A percentile compares a stretch with the other conserved stretches of the same genome.
Evolutionary conservation across 2,329 filamentous ascomycete species (phyloP).

Genomic region (Penicillium janthinellum): DNA sequence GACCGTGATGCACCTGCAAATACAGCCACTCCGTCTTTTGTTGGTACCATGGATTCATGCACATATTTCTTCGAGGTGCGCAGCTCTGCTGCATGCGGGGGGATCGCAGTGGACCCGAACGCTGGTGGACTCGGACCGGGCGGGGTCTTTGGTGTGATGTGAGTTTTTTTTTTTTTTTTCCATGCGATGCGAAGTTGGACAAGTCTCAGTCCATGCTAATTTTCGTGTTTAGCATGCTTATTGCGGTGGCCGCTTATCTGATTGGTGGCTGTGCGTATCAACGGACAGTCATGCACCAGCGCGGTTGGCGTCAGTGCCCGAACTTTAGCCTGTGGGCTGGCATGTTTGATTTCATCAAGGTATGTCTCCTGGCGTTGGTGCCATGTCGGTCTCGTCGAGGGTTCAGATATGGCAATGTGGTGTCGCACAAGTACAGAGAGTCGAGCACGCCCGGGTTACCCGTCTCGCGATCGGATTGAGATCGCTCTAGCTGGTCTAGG

Average conservation of each 20-base stretch:
- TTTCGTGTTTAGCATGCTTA: constrained; percentile 49
- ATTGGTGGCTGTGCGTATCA: constrained; percentile 95
- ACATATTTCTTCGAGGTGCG: constrained; percentile 94
- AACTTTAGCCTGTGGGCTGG: constrained; percentile 93
- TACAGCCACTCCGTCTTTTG: constrained; percentile 75
- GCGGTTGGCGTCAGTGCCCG: constrained; percentile 92
- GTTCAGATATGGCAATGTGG: constrained; percentile 27
- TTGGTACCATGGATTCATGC: constrained; percentile 87
- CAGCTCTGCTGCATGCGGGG: constrained; percentile 81
- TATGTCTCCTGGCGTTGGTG: constrained; percentile 55
- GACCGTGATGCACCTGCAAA: constrained; percentile 74
- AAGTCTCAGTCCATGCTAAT: constrained; percentile 18
- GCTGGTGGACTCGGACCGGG: constrained; percentile 64
- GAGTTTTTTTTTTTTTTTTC: constrained; percentile 32
- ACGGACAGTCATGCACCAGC: constrained; percentile 87
- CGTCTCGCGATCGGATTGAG: constrained; percentile 41
- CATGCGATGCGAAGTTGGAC: no score
- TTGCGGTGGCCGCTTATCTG: constrained; percentile 83
- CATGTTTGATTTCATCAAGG: constrained; percentile 80
- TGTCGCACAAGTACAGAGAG: constrained; percentile 22
- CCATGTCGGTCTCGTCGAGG: constrained; percentile 34
- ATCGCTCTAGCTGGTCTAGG: constrained; percentile 29
- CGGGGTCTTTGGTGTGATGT: constrained; percentile 87
- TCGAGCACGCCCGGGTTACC: constrained; percentile 32
- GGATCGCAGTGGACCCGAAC: constrained; percentile 59